Evolutionary conservation across 179 eudicot species (phyloP).

Genomic region (Patellifolia procumbens): DNA sequence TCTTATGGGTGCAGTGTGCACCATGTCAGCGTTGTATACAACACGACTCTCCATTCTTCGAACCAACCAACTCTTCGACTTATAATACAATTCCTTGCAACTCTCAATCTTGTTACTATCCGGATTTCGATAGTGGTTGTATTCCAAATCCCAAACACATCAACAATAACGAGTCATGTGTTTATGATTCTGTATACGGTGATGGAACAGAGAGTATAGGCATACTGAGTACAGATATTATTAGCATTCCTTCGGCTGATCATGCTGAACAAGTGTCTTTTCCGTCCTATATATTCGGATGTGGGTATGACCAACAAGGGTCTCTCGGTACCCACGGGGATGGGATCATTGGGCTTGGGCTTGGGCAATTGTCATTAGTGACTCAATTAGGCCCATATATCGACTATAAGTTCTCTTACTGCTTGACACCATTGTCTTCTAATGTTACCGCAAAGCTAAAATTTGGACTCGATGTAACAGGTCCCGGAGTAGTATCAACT

Average conservation of each 20-base stretch:
- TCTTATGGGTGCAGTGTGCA: constrained; percentile 55
- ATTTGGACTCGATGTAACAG: constrained; percentile 47
- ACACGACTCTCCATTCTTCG: constrained; percentile 36
- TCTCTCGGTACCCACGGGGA: constrained; percentile 27
- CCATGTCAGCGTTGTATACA: constrained; percentile 44
- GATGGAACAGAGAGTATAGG: constrained; percentile 47
- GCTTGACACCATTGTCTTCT: constrained; percentile 38
- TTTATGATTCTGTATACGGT: constrained; percentile 32
- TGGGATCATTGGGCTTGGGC: constrained; percentile 50
- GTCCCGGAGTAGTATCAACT: constrained; percentile 43
- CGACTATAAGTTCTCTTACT: constrained; percentile 49
- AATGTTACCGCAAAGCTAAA: constrained; percentile 37
- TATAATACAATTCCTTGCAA: constrained; percentile 37
- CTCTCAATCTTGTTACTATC: constrained; percentile 29
- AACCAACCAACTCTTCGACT: constrained; percentile 42
- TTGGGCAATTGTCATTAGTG: constrained; percentile 49
- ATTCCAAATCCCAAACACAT: constrained; percentile 14
- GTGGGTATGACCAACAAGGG: constrained; percentile 50
- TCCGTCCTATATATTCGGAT: constrained; percentile 41
- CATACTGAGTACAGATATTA: constrained; percentile 42
- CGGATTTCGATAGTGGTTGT: constrained; percentile 9
- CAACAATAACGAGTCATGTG: constrained; percentile 3
- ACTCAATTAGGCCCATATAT: constrained; percentile 39
- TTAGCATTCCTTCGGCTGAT: constrained; percentile 37
- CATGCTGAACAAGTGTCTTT: background rate